A percentile compares a stretch with the other conserved stretches of the same genome.
Conservation (phyloP, 768 basidiomycete species). For the Russula brevipes region DNA sequence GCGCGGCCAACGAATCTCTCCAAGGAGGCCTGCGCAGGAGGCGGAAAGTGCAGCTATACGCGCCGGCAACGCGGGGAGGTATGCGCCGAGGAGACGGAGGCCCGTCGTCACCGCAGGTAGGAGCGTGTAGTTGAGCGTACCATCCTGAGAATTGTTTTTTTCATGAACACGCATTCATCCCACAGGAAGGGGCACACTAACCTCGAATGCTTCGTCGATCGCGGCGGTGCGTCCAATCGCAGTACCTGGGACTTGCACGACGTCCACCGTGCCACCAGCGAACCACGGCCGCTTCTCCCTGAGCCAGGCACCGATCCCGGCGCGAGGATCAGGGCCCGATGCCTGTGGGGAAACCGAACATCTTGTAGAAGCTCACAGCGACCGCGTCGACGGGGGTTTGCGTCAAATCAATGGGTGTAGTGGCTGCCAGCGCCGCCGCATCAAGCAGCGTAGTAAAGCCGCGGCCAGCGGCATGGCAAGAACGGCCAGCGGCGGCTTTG, state of each 20-base stretch:
- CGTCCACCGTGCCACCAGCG: slow-evolving; percentile 74
- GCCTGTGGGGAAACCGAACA: slow-evolving; percentile 85
- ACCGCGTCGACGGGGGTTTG: slow-evolving; percentile 73
- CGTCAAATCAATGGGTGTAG: slow-evolving; percentile 59
- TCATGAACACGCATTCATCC: background rate
- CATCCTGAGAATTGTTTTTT: slow-evolving; percentile 49
- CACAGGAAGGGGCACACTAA: slow-evolving; percentile 29
- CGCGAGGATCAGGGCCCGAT: slow-evolving; percentile 62
- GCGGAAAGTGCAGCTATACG: slow-evolving; percentile 66
- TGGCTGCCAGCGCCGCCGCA: slow-evolving; percentile 75
- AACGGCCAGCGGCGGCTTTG: slow-evolving; percentile 62
- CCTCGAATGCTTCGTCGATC: slow-evolving; percentile 75
- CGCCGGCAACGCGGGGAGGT: slow-evolving; percentile 72
- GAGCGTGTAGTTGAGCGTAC: slow-evolving; percentile 77
- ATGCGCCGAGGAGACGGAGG: slow-evolving; percentile 68
- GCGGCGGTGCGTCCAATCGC: slow-evolving; percentile 56
- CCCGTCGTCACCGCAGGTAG: slow-evolving; percentile 77
- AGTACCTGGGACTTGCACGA: slow-evolving; percentile 76
- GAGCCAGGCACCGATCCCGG: slow-evolving; percentile 58
- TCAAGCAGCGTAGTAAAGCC: slow-evolving; percentile 77
- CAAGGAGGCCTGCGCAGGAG: slow-evolving; percentile 53
- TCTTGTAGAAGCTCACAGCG: slow-evolving; percentile 83
- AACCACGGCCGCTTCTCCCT: slow-evolving; percentile 68
- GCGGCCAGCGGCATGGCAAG: slow-evolving; percentile 58
- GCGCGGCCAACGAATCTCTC: slow-evolving; percentile 50